These are phyloP conservation scores for Backusella australiensis DNA, from an alignment of 192 early-diverging fungal species.

Conservation along the genomic window DNA sequence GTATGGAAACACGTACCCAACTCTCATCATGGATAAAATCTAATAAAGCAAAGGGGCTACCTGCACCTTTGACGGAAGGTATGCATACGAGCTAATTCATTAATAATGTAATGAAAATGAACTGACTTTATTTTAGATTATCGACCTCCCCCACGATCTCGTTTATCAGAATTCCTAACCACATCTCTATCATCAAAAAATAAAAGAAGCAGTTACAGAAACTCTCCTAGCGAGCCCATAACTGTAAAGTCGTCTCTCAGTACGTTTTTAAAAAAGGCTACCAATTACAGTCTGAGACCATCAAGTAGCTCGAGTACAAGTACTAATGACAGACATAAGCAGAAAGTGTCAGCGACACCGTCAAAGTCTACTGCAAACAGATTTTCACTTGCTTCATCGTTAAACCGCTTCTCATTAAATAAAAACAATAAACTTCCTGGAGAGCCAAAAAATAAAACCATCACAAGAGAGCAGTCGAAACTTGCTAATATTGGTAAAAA, in stretches of 20 bases:
- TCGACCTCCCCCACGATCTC: background rate
- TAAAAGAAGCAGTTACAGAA: background rate
- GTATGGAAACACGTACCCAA: slow-evolving; percentile 5
- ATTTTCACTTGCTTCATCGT: slow-evolving; percentile 1
- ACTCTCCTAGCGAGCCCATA: background rate
- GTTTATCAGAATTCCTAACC: background rate
- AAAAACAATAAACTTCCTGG: background rate
- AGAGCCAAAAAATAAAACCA: background rate
- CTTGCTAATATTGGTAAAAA: background rate
- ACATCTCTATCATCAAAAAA: background rate
- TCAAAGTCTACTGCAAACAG: background rate
- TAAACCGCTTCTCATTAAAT: slow-evolving; percentile 7
- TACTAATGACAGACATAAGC: background rate
- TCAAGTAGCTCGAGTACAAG: background rate
- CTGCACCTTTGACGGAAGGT: slow-evolving; percentile 5
- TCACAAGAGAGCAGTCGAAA: background rate
- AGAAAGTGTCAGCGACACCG: background rate
- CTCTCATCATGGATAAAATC: slow-evolving; percentile 9
- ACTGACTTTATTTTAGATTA: slow-evolving; percentile 1
- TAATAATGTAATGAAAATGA: background rate
- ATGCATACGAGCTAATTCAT: background rate
- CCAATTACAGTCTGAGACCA: background rate
- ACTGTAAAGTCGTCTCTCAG: slow-evolving; percentile 2
- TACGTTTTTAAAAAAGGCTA: slow-evolving; percentile 9
- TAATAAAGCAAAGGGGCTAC: slow-evolving; percentile 3